phyloP scores from a whole-genome alignment of 495 filamentous ascomycete species.

The Podospora pseudoanserina region DNA sequence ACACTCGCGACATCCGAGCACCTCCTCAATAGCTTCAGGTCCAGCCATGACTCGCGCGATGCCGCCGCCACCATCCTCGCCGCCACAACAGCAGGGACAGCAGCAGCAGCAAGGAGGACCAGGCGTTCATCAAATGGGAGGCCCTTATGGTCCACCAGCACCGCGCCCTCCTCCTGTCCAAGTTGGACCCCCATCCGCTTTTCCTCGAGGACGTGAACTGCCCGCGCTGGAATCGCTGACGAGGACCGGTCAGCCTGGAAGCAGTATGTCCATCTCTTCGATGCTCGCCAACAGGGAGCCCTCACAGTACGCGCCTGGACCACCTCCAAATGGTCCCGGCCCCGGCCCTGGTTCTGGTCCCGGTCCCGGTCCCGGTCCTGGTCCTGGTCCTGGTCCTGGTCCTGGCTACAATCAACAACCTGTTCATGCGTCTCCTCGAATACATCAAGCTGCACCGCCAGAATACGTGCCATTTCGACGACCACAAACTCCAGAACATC shows the following conservation, averaged over 20 bases:
- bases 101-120: slow-evolving; percentile 27
- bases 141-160: slow-evolving; percentile 44
- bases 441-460: slow-evolving; percentile 34
- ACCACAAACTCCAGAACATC: slow-evolving; percentile 71
- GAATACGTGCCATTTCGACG: slow-evolving; percentile 63
- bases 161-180: slow-evolving; percentile 50
- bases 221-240: slow-evolving; percentile 50
- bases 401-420: slow-evolving; percentile 35
- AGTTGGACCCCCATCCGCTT: slow-evolving; percentile 49
- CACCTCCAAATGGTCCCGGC: slow-evolving; percentile 45
- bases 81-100: slow-evolving; percentile 40
- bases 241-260: slow-evolving; percentile 47
- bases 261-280: slow-evolving; percentile 95
- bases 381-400: slow-evolving; percentile 38
- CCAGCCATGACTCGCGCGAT: slow-evolving; percentile 46
- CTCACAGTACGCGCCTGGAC: slow-evolving; percentile 52
- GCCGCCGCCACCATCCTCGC: slow-evolving; percentile 51
- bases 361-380: slow-evolving; percentile 37
- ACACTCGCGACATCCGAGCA: slow-evolving; percentile 53
- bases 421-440: slow-evolving; percentile 52
- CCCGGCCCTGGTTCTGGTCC: slow-evolving; percentile 33
- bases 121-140: slow-evolving; percentile 40
- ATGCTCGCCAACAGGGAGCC: slow-evolving; percentile 68
- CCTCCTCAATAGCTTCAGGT: slow-evolving; percentile 47
- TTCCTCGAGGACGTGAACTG: slow-evolving; percentile 52